phyloP scores from a whole-genome alignment of 371 early-diverging fungal species.

The Gilbertella persicaria region DNA sequence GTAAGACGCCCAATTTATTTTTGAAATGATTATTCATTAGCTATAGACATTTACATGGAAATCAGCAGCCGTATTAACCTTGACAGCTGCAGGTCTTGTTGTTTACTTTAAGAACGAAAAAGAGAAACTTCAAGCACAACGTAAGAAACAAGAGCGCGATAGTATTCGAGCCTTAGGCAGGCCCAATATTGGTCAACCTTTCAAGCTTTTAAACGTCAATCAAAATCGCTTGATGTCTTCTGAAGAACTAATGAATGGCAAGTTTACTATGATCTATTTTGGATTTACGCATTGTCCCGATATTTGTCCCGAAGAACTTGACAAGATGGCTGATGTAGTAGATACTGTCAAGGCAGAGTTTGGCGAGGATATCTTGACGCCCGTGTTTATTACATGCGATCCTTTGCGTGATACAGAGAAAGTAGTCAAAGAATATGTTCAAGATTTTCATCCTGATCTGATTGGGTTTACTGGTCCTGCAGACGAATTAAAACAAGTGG shows the following conservation, averaged over 20 bases:
- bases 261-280: constrained; percentile 90
- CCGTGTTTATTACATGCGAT: constrained; percentile 93
- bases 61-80: constrained; percentile 53
- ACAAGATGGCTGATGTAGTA: constrained; percentile 92
- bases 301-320: constrained; percentile 97
- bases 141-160: constrained; percentile 37
- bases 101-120: constrained; percentile 67
- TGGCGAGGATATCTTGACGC: constrained; percentile 48
- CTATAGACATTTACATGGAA: constrained; percentile 50
- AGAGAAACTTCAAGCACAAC: constrained; percentile 46
- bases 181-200: constrained; percentile 91
- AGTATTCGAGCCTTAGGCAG: constrained; percentile 57
- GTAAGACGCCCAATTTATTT: neutral
- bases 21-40: neutral
- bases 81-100: constrained; percentile 61
- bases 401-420: constrained; percentile 88
- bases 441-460: constrained; percentile 89
- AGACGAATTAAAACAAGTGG: constrained; percentile 76
- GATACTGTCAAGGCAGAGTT: constrained; percentile 56
- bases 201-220: constrained; percentile 81
- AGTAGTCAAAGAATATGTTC: constrained; percentile 78
- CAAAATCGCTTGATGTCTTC: constrained; percentile 23
- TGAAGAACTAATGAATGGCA: constrained; percentile 50
- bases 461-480: constrained; percentile 87
- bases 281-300: constrained; percentile 99